Evolutionary conservation across 306 rosid species (phyloP), one percentile per base, ranked within the genome.

Genomic region (Carpinus fangiana): DNA sequence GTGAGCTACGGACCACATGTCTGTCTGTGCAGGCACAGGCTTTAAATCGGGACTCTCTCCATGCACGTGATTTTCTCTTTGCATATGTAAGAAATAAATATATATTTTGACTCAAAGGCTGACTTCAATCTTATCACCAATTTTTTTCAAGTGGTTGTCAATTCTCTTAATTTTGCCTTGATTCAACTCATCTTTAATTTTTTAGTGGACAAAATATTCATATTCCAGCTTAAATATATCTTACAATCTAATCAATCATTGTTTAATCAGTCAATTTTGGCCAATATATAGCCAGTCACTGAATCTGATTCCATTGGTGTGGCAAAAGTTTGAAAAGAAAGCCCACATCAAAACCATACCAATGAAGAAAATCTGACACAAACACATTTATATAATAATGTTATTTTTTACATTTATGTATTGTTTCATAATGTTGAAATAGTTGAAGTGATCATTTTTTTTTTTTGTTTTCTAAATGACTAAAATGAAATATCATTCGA

Each of bases 1-100:
- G 47, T 64, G 70, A 64, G 70, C 47, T 31, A 34, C n/a, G 70
- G 21, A 18, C 70, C 47, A 64, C 70, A 64, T 16, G n/a, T 31
- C 16, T 13, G 21, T 34, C 70, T 7, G 12, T 17, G 4, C 23
- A 21, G 8, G 70, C 70, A 34, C n/a, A 62, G 67, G 70, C 45
- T 64, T 34, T 64, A 31, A 31, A 8, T 34, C 13, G 5, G 12
- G 38, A 34, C 13, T 64, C 69, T 62, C 43, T 16, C 70, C 70
- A 64, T 64, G 70, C 70, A 64, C 70, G 70, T 64, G 70, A 34
- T 64, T 64, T 64, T 43, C 41, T 14, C 45, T 16, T 64, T 4
- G 4, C 34, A 31, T 31, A 31, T 31, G 0, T 31, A 2, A 31
- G 34, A 31, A 31, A 31, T 2, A 31, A 31, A 31, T 31, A 31